These are phyloP conservation scores for Venturia carpophila DNA, from an alignment of 2,329 filamentous ascomycete genomes.

Conservation along the genomic window DNA sequence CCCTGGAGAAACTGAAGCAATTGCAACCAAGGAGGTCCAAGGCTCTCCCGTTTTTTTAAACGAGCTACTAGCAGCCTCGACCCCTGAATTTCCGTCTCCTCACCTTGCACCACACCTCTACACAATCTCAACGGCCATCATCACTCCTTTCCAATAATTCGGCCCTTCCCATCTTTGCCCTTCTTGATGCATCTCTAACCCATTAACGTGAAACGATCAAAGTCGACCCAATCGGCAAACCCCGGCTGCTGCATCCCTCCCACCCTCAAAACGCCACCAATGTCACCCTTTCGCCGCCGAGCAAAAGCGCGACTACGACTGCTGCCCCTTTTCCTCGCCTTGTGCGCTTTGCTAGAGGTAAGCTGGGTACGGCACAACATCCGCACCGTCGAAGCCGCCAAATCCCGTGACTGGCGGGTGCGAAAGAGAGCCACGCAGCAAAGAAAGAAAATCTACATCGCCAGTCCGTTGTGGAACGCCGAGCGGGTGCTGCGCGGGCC, in stretches of 20 bases:
- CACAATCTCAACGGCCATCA: background rate
- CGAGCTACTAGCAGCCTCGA: background rate
- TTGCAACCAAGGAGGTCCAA: background rate
- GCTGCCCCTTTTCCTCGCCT: background rate
- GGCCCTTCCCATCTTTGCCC: background rate
- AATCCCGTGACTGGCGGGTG: background rate
- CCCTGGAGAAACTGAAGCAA: background rate
- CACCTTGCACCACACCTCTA: background rate
- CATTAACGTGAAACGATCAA: background rate
- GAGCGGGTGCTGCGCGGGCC: background rate
- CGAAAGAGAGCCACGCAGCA: conserved; percentile 6
- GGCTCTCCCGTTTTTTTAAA: background rate
- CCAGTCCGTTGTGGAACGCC: conserved; percentile 12
- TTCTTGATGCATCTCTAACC: background rate
- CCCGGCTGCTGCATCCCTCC: background rate
- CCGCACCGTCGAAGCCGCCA: background rate
- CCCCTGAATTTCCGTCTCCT: conserved; percentile 4
- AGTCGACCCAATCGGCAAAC: background rate
- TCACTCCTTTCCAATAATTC: background rate
- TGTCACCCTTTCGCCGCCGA: background rate
- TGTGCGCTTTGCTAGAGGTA: conserved; percentile 10
- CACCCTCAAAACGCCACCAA: background rate
- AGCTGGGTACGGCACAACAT: conserved; percentile 6
- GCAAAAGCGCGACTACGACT: background rate
- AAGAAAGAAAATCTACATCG: conserved; percentile 13